Conservation (phyloP, 805 yeast species). For the Zygosaccharomyces pseudorouxii region DNA sequence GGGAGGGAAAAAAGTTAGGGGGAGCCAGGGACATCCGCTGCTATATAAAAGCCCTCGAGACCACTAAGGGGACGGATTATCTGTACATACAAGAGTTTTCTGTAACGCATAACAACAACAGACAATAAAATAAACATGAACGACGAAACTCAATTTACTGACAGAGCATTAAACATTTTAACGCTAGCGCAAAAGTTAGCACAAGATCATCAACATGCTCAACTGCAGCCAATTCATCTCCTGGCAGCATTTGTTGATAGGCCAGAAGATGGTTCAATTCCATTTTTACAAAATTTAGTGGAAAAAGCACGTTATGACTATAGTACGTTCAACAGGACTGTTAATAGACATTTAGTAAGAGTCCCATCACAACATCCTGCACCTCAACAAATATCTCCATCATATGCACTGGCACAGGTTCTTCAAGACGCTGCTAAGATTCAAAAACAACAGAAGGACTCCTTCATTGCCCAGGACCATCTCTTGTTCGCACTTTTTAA, state of each 20-base stretch:
- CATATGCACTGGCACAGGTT: slow-evolving; percentile 71
- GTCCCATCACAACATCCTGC: slow-evolving; percentile 88
- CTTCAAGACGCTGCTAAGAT: slow-evolving; percentile 70
- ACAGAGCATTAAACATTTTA: slow-evolving; percentile 80
- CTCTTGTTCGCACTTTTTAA: slow-evolving; percentile 78
- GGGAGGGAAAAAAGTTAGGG: slow-evolving; percentile 3
- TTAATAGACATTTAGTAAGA: slow-evolving; percentile 76
- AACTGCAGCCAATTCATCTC: slow-evolving; percentile 81
- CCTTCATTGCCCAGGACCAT: slow-evolving; percentile 92
- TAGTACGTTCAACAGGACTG: slow-evolving; percentile 68
- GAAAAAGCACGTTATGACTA: slow-evolving; percentile 89
- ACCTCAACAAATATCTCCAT: slow-evolving; percentile 72
- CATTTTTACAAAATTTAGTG: slow-evolving; percentile 73
- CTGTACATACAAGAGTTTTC: not conserved
- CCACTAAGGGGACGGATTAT: not conserved
- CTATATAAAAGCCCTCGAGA: not conserved
- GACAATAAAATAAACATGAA: slow-evolving; percentile 24
- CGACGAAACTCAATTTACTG: slow-evolving; percentile 76
- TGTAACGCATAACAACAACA: not conserved
- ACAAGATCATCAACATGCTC: slow-evolving; percentile 76
- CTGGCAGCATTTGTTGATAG: slow-evolving; percentile 83
- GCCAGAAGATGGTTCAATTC: slow-evolving; percentile 48
- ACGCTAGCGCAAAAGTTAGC: slow-evolving; percentile 80
- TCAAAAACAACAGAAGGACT: slow-evolving; percentile 83
- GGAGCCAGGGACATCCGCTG: not conserved